Base-by-base conservation (phyloP, 1,139 yeast species). In the Meyerozyma carpophila region DNA sequence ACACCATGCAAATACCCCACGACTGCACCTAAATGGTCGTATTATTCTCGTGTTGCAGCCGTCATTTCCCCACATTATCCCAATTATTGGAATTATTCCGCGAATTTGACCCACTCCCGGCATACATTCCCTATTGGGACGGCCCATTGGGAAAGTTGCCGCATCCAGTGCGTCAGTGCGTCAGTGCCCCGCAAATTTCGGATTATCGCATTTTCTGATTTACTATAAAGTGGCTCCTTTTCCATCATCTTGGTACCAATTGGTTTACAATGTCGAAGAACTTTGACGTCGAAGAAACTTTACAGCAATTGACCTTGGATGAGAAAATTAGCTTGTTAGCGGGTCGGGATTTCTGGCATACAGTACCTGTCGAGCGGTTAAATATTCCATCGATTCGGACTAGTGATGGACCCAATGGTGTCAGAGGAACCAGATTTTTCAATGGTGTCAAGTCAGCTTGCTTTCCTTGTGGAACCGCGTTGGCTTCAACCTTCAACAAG, bases 391-490 rank as follows among this genome's bases (percentile, higher is more conserved):
- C 32, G n/a, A 26, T 41, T 7, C 45, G 52, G 24, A 44, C 45
- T 5, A 47, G 50, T 8, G 51, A 48, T 26, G 52, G 52, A 5
- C 55, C 53, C 21, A 48, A 47, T 37, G 51, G 51, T 25, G 42
- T 49, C 25, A 38, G 52, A 6, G 54, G 53, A 1, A 46, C 53
- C 2, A 42, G 44, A 3, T 48, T 48, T 29, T 41, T 48, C 39
- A 46, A 47, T 29, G 42, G 48, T 0, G 58, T 36, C 59, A 65
- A 49, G 59, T 61, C 50, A 59, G 61, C 45, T 60, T 61, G 43
- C 56, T 64, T 47, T 46, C 65, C 47, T 53, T 61, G 76, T 43
- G 79, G 79, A 32, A 70, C 79, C 14, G 75, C 62, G 5, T 54
- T 70, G 41, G 74, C 65, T 1, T 55, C 76, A 2, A 68, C 77